Percentiles rank a stretch among this genome's conserved stretches.
phyloP scores from a whole-genome alignment of 2,329 filamentous ascomycete genomes.

The Aspergillus alliaceus region DNA sequence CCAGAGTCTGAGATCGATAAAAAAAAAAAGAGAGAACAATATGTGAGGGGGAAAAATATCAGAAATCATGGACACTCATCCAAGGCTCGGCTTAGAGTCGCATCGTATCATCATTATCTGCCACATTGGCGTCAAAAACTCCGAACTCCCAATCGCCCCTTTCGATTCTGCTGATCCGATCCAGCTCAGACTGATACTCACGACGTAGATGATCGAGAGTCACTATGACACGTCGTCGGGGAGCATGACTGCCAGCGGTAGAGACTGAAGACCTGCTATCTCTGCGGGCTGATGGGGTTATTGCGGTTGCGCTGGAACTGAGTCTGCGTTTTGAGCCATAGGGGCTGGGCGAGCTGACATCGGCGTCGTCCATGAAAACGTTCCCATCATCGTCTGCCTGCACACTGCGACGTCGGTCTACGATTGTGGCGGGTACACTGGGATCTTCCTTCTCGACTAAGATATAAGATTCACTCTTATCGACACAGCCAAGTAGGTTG shows the following conservation, averaged over 20 bases:
- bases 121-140: constrained; percentile 28
- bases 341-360: constrained; percentile 16
- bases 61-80: constrained; percentile 4
- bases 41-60: neutral
- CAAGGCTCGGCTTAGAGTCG: constrained; percentile 18
- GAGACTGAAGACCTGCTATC: constrained; percentile 23
- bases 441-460: constrained; percentile 49
- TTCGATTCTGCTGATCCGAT: constrained; percentile 82
- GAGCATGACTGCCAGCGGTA: constrained; percentile 11
- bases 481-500: constrained; percentile 86
- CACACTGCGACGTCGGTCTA: constrained; percentile 47
- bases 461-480: constrained; percentile 75
- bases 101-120: constrained; percentile 40
- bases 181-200: constrained; percentile 87
- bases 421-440: constrained; percentile 25
- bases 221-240: constrained; percentile 69
- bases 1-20: neutral
- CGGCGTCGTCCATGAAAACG: constrained; percentile 41
- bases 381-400: constrained; percentile 44
- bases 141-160: constrained; percentile 84
- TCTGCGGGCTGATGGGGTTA: constrained; percentile 20
- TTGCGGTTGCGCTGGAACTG: constrained; percentile 22
- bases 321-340: constrained; percentile 19
- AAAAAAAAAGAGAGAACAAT: neutral
- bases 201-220: constrained; percentile 83